A percentile compares a stretch with the other conserved stretches of the same genome.
phyloP scores from a whole-genome alignment of 495 filamentous ascomycete species.

The Penicillium subrubescens region DNA sequence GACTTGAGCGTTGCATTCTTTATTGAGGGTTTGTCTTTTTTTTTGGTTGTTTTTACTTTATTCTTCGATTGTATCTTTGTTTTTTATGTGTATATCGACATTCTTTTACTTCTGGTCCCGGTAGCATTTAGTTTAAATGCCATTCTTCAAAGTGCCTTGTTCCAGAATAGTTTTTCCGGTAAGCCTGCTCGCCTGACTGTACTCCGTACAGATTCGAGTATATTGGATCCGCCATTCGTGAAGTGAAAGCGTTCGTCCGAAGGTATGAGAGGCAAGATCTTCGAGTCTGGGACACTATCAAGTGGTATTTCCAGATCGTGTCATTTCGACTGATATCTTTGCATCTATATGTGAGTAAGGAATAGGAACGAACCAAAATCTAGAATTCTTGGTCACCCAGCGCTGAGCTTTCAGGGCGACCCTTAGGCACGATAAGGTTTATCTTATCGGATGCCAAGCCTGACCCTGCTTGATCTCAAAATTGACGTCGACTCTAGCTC shows the following conservation, averaged over 20 bases:
- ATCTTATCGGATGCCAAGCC: slow-evolving; percentile 25
- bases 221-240: too few relatives aligned
- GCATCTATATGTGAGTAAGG: too few relatives aligned
- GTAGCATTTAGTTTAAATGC: background rate
- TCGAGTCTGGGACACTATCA: too few relatives aligned
- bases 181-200: too few relatives aligned
- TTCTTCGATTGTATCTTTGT: background rate
- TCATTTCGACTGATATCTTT: too few relatives aligned
- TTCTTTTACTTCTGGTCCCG: background rate
- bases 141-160: background rate
- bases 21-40: background rate
- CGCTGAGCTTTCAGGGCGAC: background rate
- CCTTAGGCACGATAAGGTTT: slow-evolving; percentile 7
- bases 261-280: too few relatives aligned
- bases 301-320: too few relatives aligned
- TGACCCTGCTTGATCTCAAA: slow-evolving; percentile 15
- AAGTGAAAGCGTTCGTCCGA: too few relatives aligned
- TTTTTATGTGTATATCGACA: background rate
- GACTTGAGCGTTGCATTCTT: slow-evolving; percentile 1
- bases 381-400: background rate
- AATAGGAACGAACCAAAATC: too few relatives aligned
- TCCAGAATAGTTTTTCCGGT: background rate
- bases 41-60: too few relatives aligned
- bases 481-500: slow-evolving; percentile 13
- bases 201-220: too few relatives aligned